Conservation (phyloP, 192 early-diverging fungal genomes). For the Coemansia sp. region DNA sequence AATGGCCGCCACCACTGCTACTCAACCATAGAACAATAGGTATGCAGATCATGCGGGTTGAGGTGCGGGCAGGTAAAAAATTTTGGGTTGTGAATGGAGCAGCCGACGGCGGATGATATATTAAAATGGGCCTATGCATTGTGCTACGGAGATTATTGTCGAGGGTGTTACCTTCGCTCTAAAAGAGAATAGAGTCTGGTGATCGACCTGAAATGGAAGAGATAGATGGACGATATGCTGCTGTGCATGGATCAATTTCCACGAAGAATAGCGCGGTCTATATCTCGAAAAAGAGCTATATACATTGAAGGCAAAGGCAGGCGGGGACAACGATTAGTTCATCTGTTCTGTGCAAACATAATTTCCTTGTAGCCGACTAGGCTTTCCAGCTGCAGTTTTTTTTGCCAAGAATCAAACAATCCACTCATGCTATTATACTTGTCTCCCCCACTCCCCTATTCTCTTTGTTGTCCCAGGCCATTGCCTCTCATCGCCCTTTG, state of each 20-base stretch:
- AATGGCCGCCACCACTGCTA: background rate
- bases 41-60: background rate
- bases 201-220: background rate
- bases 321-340: background rate
- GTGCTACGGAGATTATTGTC: background rate
- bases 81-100: background rate
- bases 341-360: background rate
- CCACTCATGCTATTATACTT: background rate
- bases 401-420: background rate
- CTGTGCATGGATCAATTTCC: background rate
- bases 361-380: background rate
- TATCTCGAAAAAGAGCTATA: background rate
- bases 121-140: background rate
- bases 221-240: background rate
- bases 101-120: background rate
- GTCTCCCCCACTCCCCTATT: background rate
- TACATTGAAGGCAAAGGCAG: background rate
- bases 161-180: background rate
- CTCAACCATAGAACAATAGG: background rate
- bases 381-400: background rate
- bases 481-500: background rate
- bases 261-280: background rate
- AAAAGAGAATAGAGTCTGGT: background rate
- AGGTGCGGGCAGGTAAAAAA: background rate
- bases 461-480: background rate